A percentile compares a stretch with the other conserved stretches of the same genome.
Evolutionary conservation across 164 flowering plant genomes (phyloP).

Genomic region (Berberis vulgaris): DNA sequence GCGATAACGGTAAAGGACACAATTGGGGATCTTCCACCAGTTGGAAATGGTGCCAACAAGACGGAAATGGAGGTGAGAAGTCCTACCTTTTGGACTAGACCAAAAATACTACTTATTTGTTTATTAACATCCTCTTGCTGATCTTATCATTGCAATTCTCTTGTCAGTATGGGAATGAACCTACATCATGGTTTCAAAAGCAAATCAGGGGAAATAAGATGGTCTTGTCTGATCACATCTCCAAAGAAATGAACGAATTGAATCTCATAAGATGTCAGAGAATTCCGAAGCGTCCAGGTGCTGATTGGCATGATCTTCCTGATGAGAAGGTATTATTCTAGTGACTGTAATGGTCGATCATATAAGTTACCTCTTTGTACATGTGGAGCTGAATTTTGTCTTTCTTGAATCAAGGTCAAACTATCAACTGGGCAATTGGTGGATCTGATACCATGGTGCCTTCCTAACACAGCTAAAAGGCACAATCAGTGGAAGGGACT

Average conservation of each 20-base stretch:
- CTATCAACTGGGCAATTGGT: constrained; percentile 72
- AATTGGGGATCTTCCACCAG: constrained; percentile 87
- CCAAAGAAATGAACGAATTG: constrained; percentile 93
- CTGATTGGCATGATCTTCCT: constrained; percentile 93
- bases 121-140: background rate
- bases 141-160: background rate
- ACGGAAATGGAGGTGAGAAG: constrained; percentile 36
- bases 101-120: background rate
- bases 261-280: constrained; percentile 68
- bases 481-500: constrained; percentile 96
- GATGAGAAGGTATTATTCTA: constrained; percentile 59
- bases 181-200: constrained; percentile 90
- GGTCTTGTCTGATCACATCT: constrained; percentile 63
- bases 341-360: background rate
- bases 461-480: constrained; percentile 84
- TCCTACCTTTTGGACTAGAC: background rate
- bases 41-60: constrained; percentile 66
- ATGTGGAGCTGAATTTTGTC: background rate
- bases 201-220: constrained; percentile 51
- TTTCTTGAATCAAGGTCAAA: constrained; percentile 37
- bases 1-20: constrained; percentile 85
- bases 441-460: constrained; percentile 91
- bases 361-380: background rate
- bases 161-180: constrained; percentile 51
- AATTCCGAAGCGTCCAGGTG: constrained; percentile 84